Evolutionary conservation across 495 filamentous ascomycete genomes (phyloP).

Genomic region (Cercophora newfieldiana): DNA sequence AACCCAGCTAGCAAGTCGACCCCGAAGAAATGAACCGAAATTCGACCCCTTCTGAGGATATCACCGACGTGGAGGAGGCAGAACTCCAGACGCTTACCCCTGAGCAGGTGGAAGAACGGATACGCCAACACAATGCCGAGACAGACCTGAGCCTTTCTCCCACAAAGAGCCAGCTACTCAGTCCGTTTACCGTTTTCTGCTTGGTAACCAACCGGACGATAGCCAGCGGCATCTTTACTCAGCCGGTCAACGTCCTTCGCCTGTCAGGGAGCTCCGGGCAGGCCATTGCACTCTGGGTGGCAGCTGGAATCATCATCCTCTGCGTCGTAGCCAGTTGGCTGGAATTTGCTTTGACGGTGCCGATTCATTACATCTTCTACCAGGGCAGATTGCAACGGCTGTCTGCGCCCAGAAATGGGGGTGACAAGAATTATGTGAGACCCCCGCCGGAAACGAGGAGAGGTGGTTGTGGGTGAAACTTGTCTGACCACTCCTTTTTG

Average conservation of each 20-base stretch:
- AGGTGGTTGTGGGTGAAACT: neutral
- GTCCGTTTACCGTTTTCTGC: constrained; percentile 4
- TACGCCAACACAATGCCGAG: neutral
- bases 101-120: neutral
- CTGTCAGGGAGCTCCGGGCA: constrained; percentile 34
- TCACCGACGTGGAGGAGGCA: neutral
- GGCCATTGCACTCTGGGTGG: constrained; percentile 42
- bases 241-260: constrained; percentile 40
- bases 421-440: neutral
- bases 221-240: constrained; percentile 42
- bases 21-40: neutral
- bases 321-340: neutral
- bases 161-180: neutral
- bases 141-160: neutral
- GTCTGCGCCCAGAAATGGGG: neutral
- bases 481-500: neutral
- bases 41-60: neutral
- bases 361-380: neutral
- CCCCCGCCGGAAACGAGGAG: neutral
- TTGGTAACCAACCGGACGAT: constrained; percentile 36
- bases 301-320: constrained; percentile 32
- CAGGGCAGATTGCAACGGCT: neutral
- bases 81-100: neutral
- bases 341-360: neutral
- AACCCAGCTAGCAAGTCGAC: too few species aligned